Base-by-base conservation (phyloP, 441 rosid genomes). In the Bruguiera hainesii region DNA sequence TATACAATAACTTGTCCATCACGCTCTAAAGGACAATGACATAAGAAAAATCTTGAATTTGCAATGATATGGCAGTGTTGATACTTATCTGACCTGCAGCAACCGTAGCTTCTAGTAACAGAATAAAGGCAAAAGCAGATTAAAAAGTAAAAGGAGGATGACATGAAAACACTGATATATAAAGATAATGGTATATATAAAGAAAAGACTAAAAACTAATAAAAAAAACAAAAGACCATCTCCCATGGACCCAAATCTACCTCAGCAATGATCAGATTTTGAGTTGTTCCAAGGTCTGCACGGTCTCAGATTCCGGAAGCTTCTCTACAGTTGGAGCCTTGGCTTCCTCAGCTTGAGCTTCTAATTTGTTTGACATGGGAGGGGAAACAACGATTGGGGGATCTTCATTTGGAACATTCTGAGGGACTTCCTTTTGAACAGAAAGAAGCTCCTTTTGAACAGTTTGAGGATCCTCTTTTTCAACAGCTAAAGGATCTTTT, bases 261-360 rank as follows among this genome's bases (percentile, higher is more conserved):
- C 71, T 42, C 59, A 51, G 61, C 66, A 61, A 33, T 11, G 71
- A 56, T 84, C 82, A 89, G 71, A 91, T 78, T 59, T 79, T 79
- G 61, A 87, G 90, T 71, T 83, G 81, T 73, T 80, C 87, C 80
- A 91, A 70, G 74, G 75, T 71, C 74, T 76, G 80, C 65, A 78
- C 75, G 20, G 75, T 78, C 57, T 74, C 80, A 5, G 61, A 35
- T 75, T 80, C 82, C 65, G 70, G 78, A 39, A 64, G 55, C 29
- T 73, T 51, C 55, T 51, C 67, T 52, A 7, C 19, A 51, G 60
- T 53, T 69, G 57, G 9, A 39, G 20, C 67, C 63, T 55, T 67
- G 7, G 80, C 80, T 74, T 83, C 85, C 63, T 82, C 79, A 33
- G 39, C 75, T 10, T 72, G 68, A 64, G 61, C 52, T 18, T 62